A percentile compares a stretch with the other conserved stretches of the same genome.
Evolutionary conservation across 2,329 filamentous ascomycete species (phyloP).

Genomic region (Paecilomyces variotii): DNA sequence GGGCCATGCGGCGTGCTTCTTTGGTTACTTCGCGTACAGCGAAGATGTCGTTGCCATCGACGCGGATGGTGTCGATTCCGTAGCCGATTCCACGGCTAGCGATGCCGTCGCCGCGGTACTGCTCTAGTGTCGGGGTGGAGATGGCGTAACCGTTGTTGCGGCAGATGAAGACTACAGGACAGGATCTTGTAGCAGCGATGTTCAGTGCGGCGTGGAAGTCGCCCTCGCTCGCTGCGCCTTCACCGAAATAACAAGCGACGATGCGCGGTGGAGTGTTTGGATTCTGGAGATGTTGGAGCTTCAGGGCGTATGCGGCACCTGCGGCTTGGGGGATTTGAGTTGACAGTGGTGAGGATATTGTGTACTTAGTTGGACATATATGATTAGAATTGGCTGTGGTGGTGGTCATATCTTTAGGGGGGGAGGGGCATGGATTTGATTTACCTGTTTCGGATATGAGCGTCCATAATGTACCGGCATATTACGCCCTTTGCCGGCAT

Average conservation of each 20-base stretch:
- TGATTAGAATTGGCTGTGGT: too few species aligned
- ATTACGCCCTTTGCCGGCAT: constrained; percentile 74
- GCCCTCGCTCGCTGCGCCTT: constrained; percentile 82
- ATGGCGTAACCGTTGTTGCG: constrained; percentile 92
- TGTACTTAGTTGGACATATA: constrained; percentile 49
- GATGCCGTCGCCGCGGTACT: constrained; percentile 87
- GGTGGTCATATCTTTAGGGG: not conserved
- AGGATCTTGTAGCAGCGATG: constrained; percentile 81
- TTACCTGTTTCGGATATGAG: constrained; percentile 70
- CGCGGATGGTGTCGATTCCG: constrained; percentile 85
- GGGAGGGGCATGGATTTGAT: constrained; percentile 17
- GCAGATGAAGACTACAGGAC: constrained; percentile 82
- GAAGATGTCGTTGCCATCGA: constrained; percentile 92
- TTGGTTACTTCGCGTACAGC: constrained; percentile 75
- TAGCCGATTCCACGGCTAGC: constrained; percentile 81
- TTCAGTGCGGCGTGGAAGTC: constrained; percentile 90
- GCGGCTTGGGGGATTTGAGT: constrained; percentile 86
- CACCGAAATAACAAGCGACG: constrained; percentile 79
- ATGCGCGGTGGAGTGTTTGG: constrained; percentile 60
- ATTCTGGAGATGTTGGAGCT: constrained; percentile 67
- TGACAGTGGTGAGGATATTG: constrained; percentile 75
- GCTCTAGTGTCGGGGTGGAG: constrained; percentile 78
- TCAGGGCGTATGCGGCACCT: constrained; percentile 80
- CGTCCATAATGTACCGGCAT: constrained; percentile 98
- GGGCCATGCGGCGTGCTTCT: constrained; percentile 67